Percentiles rank a stretch among this genome's conserved stretches.
phyloP scores from a whole-genome alignment of 139 green algal species.

The Edaphochlamys debaryana region DNA sequence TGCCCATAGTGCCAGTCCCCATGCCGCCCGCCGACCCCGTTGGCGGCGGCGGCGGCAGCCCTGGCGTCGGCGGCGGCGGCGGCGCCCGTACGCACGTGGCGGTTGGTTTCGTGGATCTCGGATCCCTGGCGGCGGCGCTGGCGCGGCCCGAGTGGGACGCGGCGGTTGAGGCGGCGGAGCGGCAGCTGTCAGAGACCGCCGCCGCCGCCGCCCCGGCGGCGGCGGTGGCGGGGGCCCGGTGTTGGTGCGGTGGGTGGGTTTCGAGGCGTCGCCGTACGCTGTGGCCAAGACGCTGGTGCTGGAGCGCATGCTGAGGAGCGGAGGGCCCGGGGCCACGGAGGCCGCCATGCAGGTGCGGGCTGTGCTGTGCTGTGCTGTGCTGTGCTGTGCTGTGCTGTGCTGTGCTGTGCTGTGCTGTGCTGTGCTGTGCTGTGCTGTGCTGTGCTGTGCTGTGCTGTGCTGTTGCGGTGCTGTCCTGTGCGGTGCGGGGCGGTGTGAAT shows the following conservation, averaged over 20 bases:
- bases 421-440: neutral
- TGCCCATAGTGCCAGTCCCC: neutral
- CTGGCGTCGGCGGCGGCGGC: neutral
- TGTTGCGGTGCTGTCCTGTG: no score
- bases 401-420: neutral
- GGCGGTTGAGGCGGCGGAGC: neutral
- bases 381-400: neutral
- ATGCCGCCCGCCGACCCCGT: constrained; percentile 21
- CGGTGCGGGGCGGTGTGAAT: no score
- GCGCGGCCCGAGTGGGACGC: neutral
- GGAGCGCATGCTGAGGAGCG: constrained; percentile 53
- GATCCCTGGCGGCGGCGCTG: constrained; percentile 44
- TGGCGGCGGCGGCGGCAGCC: no score
- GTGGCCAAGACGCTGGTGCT: constrained; percentile 64
- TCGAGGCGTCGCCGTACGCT: constrained; percentile 49
- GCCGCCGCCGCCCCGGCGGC: no score
- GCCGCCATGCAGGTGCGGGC: constrained; percentile 57
- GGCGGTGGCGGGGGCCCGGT: neutral
- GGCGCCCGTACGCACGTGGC: constrained; percentile 51
- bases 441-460: neutral
- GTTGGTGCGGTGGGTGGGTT: constrained; percentile 57
- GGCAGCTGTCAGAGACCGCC: neutral
- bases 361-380: no score
- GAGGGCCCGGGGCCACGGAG: constrained; percentile 12
- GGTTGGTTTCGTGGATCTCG: constrained; percentile 63